A percentile compares a stretch with the other conserved stretches of the same genome.
Evolutionary conservation across 768 basidiomycete species (phyloP).

Genomic region (Boletus huronensis): DNA sequence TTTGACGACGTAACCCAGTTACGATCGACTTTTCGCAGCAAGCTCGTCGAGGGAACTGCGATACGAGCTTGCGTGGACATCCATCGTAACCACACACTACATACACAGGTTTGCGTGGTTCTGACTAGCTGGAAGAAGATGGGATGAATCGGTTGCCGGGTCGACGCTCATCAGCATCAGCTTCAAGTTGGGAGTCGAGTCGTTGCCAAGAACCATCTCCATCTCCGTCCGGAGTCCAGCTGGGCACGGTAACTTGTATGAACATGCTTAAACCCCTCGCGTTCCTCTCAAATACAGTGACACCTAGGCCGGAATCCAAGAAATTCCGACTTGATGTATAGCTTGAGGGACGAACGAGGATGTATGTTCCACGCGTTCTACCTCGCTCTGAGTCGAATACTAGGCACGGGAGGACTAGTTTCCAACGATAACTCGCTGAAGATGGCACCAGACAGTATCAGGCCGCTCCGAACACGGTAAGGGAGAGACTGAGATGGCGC

Average conservation of each 20-base stretch:
- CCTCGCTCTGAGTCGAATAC: not conserved
- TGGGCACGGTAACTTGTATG: not conserved
- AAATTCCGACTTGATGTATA: not conserved
- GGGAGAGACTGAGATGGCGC: too few species aligned
- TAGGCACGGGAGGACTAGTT: not conserved
- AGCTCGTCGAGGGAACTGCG: not conserved
- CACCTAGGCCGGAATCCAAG: not conserved
- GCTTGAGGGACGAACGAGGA: not conserved
- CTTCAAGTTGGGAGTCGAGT: too few species aligned
- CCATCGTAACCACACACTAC: too few species aligned
- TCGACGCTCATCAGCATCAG: not conserved
- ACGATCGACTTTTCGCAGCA: not conserved
- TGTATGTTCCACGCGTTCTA: not conserved
- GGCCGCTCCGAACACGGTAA: too few species aligned
- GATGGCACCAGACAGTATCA: too few species aligned
- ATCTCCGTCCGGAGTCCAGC: not conserved
- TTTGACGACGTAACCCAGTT: too few species aligned
- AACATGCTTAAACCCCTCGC: too few species aligned
- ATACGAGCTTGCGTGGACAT: not conserved
- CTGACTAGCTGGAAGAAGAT: not conserved
- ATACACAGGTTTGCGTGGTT: not conserved
- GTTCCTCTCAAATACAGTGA: not conserved
- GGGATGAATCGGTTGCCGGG: not conserved
- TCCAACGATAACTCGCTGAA: too few species aligned
- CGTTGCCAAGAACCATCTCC: not conserved